Conservation (phyloP, 2,329 filamentous ascomycete genomes). For the Didymella keratinophila region DNA sequence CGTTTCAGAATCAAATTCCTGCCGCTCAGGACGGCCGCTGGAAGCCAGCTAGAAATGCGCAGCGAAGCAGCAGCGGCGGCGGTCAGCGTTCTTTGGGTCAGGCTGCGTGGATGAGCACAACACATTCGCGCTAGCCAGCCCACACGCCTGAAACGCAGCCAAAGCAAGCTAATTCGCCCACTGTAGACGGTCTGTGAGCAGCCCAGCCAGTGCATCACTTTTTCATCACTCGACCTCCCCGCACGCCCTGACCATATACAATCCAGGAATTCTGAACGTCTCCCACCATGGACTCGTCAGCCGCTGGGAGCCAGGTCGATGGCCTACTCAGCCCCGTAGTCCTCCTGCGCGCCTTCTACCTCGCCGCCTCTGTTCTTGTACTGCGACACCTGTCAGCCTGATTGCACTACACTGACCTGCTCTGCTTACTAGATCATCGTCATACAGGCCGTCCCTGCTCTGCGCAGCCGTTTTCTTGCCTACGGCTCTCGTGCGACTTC, state of each 20-base stretch:
- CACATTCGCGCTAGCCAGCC: background rate
- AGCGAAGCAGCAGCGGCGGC: background rate
- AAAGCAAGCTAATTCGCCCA: background rate
- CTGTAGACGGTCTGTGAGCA: background rate
- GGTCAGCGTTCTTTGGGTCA: background rate
- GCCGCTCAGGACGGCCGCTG: background rate
- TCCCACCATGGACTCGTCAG: slow-evolving; percentile 5
- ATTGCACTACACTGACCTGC: slow-evolving; percentile 36
- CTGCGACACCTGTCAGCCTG: slow-evolving; percentile 36
- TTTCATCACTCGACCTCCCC: slow-evolving; percentile 25
- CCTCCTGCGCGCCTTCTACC: slow-evolving; percentile 48
- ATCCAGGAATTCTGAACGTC: background rate
- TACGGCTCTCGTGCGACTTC: slow-evolving; percentile 64
- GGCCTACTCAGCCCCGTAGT: slow-evolving; percentile 27
- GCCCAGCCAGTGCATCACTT: slow-evolving; percentile 22
- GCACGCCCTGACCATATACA: slow-evolving; percentile 6
- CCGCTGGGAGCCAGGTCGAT: slow-evolving; percentile 14
- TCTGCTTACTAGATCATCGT: slow-evolving; percentile 57
- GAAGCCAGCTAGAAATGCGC: background rate
- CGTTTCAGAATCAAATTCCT: background rate
- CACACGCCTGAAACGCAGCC: slow-evolving; percentile 15
- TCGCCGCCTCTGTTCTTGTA: slow-evolving; percentile 52
- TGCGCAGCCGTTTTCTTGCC: slow-evolving; percentile 64
- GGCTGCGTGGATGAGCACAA: background rate
- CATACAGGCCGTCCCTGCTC: slow-evolving; percentile 59